Conservation (phyloP, 805 yeast genomes). For the Lipomyces yamadae region DNA sequence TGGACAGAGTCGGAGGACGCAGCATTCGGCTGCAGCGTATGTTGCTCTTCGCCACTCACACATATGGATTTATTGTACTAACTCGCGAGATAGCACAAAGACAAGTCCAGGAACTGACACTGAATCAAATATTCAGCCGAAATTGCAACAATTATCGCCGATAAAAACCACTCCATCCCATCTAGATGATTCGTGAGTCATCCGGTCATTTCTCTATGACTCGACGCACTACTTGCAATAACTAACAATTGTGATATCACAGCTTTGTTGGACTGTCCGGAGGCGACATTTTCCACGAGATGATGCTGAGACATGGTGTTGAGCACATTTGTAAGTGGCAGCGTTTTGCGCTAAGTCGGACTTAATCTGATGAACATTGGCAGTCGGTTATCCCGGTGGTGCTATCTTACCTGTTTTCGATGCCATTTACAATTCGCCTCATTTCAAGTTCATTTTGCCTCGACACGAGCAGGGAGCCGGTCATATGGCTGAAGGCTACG, state of each 20-base stretch:
- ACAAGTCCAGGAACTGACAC: background rate
- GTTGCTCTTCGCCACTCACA: background rate
- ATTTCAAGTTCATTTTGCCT: conserved; percentile 89
- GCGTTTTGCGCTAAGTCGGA: background rate
- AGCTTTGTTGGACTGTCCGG: conserved; percentile 96
- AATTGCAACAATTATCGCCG: background rate
- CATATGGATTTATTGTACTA: background rate
- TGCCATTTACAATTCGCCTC: conserved; percentile 89
- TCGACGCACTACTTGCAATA: background rate
- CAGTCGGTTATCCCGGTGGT: conserved; percentile 95
- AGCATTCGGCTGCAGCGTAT: conserved; percentile 32
- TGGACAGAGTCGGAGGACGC: conserved; percentile 22
- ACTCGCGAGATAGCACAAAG: conserved; percentile 6
- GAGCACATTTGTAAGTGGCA: conserved; percentile 70
- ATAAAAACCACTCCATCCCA: conserved; percentile 20
- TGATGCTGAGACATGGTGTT: conserved; percentile 96
- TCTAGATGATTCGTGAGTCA: conserved; percentile 34
- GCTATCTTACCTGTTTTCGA: conserved; percentile 98
- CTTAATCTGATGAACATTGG: conserved; percentile 7
- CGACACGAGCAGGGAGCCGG: conserved; percentile 99
- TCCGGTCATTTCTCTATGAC: background rate
- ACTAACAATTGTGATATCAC: background rate
- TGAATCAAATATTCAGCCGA: background rate
- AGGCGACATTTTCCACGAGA: conserved; percentile 97
- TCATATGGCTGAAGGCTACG: conserved; percentile 99